phyloP scores from a whole-genome alignment of 164 flowering plant species.

The Dillenia suffruticosa region DNA sequence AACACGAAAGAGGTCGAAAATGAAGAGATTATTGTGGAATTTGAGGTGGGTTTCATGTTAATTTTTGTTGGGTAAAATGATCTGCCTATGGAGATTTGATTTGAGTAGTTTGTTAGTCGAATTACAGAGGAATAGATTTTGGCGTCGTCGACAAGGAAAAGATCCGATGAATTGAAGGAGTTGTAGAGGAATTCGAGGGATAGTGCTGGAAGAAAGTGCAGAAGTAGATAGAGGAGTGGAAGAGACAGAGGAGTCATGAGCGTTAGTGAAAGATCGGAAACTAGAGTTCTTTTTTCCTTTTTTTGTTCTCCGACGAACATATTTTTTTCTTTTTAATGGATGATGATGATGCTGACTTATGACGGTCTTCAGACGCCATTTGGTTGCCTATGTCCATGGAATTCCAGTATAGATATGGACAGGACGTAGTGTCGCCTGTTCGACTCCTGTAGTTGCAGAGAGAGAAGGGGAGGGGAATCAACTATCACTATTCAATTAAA shows the following conservation, averaged over 20 bases:
- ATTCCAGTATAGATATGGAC: too few species aligned
- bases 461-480: too few species aligned
- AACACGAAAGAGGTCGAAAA: constrained; percentile 78
- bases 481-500: too few species aligned
- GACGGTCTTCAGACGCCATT: too few species aligned
- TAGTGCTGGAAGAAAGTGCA: background rate
- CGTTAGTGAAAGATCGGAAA: too few species aligned
- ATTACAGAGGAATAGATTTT: constrained; percentile 47
- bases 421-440: too few species aligned
- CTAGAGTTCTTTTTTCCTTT: too few species aligned
- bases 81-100: constrained; percentile 59
- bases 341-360: too few species aligned
- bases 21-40: constrained; percentile 30
- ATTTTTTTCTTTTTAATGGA: too few species aligned
- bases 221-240: constrained; percentile 9
- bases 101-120: constrained; percentile 61
- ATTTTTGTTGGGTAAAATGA: constrained; percentile 47
- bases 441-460: too few species aligned
- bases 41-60: constrained; percentile 22
- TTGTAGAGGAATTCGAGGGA: constrained; percentile 53
- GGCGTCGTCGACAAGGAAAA: constrained; percentile 49
- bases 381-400: too few species aligned
- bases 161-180: constrained; percentile 36
- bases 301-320: too few species aligned
- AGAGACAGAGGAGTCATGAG: background rate